These are phyloP conservation scores for Xylariaceae sp. DNA, from an alignment of 2,329 filamentous ascomycete species.

Conservation along the genomic window DNA sequence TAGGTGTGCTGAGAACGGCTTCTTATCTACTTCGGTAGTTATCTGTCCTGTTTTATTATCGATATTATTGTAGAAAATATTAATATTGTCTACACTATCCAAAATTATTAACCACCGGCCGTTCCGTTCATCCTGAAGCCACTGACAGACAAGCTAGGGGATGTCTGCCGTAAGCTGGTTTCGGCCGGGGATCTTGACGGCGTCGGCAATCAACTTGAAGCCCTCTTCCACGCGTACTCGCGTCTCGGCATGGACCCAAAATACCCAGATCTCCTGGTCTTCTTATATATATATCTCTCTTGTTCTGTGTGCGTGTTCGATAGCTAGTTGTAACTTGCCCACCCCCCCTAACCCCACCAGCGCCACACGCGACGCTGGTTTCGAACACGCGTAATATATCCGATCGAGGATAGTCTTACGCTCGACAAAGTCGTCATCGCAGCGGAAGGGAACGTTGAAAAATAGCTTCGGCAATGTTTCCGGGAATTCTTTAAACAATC, in stretches of 20 bases:
- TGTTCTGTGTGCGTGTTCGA: slow-evolving; percentile 17
- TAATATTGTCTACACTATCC: slow-evolving; percentile 35
- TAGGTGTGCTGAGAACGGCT: slow-evolving; percentile 23
- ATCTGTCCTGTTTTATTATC: slow-evolving; percentile 6
- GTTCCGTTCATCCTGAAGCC: slow-evolving; percentile 29
- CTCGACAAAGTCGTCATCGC: slow-evolving; percentile 11
- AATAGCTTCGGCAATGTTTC: slow-evolving; percentile 10
- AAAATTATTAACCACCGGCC: slow-evolving; percentile 35
- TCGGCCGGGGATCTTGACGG: slow-evolving; percentile 24
- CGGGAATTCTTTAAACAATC: too few species aligned
- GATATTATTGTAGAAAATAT: slow-evolving; percentile 25
- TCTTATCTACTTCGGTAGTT: background rate
- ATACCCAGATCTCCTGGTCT: slow-evolving; percentile 22
- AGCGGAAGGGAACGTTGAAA: slow-evolving; percentile 10
- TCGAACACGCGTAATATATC: slow-evolving; percentile 4
- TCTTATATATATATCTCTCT: slow-evolving; percentile 3
- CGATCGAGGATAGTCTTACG: slow-evolving; percentile 11
- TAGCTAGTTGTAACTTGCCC: slow-evolving; percentile 20
- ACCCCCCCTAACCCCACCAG: slow-evolving; percentile 18
- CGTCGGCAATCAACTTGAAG: slow-evolving; percentile 31
- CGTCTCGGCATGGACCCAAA: slow-evolving; percentile 34
- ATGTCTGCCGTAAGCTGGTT: slow-evolving; percentile 23
- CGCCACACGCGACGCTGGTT: slow-evolving; percentile 11
- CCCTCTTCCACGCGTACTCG: slow-evolving; percentile 30
- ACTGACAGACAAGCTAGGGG: slow-evolving; percentile 26